Evolutionary conservation across 2,329 filamentous ascomycete genomes (phyloP), one percentile per base, ranked within the genome.

Genomic region (Sclerotinia minor): DNA sequence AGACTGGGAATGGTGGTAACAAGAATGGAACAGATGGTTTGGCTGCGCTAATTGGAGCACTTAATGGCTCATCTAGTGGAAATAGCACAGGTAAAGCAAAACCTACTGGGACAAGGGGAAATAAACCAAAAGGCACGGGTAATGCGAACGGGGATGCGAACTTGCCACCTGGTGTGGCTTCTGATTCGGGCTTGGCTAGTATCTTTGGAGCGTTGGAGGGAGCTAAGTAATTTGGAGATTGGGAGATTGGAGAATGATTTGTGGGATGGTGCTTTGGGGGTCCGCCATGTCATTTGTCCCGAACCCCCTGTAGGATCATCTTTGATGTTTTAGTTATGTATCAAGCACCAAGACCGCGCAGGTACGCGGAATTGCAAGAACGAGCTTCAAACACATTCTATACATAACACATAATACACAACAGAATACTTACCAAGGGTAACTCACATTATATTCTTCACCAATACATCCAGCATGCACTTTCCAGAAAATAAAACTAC

Each of bases 191-290:
- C 35, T 66, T 66, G 64, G 64, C 64, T 1, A 50, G 53, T 47
- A 17, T 66, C 11, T 66, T 66, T 66, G 64, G 53, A 19, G 64
- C 64, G 15, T 59, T 66, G 44, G 64, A 66, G 15, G 54, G 64
- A 8, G 64, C 64, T 29, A 52, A 52, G 35, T 44, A 21, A 44
- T n/a, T 13, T 21, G 13, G 24, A 11, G 32, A 21, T 19, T n/a
- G 49, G 26, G 61, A 54, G 11, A 15, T 3, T 5, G 29, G 29
- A n/a, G n/a, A n/a, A 32, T 2, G 24, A 24, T 5, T 63, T 50
- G 29, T n/a, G 13, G 19, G n/a, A n/a, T 24, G 19, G 11, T 32
- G 1, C 1, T 35, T 35, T 11, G 15, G 53, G 9, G 29, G 29
- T 13, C 19, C 21, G 21, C 11, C 19, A 35, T 11, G 32, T 6